Conservation (phyloP, 257 asterid species). For the Galeopsis tetrahit region DNA sequence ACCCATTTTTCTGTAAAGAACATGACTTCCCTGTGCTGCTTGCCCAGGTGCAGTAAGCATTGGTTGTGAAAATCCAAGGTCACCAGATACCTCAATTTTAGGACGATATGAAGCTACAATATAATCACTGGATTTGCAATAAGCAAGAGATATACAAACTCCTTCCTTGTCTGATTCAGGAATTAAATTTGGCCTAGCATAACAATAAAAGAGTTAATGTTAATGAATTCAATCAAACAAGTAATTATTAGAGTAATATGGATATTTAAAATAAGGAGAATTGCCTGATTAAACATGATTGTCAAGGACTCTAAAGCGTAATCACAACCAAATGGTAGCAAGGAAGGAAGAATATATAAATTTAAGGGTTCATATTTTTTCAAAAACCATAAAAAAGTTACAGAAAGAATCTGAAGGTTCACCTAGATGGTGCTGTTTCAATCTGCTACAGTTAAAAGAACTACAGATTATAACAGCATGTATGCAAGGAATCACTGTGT, state of each 20-base stretch:
- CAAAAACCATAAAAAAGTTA: background rate
- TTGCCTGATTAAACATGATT: constrained; percentile 7
- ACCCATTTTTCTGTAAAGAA: constrained; percentile 58
- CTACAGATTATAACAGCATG: too few species aligned
- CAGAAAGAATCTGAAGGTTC: background rate
- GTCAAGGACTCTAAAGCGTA: constrained; percentile 8
- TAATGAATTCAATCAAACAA: constrained; percentile 8
- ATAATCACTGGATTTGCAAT: constrained; percentile 51
- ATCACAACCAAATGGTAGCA: background rate
- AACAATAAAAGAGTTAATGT: constrained; percentile 18
- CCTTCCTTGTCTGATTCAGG: constrained; percentile 80
- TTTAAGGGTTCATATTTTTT: background rate
- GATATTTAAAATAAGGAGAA: background rate
- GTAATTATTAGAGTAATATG: background rate
- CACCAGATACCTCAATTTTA: constrained; percentile 52
- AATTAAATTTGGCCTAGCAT: constrained; percentile 62
- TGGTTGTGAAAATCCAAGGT: constrained; percentile 51
- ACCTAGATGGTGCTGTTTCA: too few species aligned
- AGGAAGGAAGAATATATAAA: background rate
- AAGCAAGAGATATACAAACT: constrained; percentile 89
- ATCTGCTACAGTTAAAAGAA: too few species aligned
- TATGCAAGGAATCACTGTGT: too few species aligned
- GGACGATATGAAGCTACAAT: constrained; percentile 95
- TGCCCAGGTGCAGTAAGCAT: constrained; percentile 50
- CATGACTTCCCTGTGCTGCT: constrained; percentile 65